Conservation (phyloP, 305 asterid genomes). For the Fraxinus nigra region DNA sequence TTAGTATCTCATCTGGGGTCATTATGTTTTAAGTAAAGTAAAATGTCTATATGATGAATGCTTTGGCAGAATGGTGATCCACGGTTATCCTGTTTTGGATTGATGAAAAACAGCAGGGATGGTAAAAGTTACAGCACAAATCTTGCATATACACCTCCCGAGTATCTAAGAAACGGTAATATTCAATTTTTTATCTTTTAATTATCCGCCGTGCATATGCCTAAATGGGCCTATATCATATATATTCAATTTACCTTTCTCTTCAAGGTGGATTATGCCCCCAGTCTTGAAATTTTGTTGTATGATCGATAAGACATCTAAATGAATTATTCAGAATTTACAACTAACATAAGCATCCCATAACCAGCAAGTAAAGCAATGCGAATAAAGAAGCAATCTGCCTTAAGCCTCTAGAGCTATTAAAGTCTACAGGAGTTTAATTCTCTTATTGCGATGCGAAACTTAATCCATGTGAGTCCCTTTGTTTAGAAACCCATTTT, state of each 20-base stretch:
- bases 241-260: background rate
- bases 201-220: background rate
- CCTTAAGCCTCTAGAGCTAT: background rate
- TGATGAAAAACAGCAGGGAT: background rate
- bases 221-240: background rate
- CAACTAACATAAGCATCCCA: background rate
- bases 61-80: background rate
- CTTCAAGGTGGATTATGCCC: background rate
- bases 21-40: background rate
- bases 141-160: background rate
- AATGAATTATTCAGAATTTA: no score
- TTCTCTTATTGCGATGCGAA: background rate
- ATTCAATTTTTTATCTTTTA: background rate
- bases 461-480: background rate
- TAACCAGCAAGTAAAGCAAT: background rate
- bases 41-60: background rate
- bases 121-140: background rate
- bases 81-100: background rate
- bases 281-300: background rate
- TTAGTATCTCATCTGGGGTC: background rate
- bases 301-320: background rate
- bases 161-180: background rate
- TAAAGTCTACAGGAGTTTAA: background rate
- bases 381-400: background rate
- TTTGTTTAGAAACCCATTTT: background rate